Base-by-base conservation (phyloP, 129 eudicot species). In the Scalesia atractyloides region DNA sequence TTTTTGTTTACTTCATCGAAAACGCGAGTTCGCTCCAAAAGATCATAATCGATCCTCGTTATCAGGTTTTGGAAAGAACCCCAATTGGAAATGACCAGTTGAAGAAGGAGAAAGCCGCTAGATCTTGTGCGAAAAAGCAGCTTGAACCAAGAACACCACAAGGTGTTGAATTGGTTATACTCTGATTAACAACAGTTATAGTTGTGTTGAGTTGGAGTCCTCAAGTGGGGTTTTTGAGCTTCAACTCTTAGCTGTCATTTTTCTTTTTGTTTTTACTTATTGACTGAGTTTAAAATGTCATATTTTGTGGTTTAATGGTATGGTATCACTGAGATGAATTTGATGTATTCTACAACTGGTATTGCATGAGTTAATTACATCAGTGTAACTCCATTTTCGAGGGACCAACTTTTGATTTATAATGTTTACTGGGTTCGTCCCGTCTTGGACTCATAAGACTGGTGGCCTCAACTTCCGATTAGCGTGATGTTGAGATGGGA, bases 41-140 rank as follows among this genome's bases (percentile, higher is more conserved):
- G 66, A 69, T 86, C 34, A 46, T 84, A 7, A 77, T 86, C 48
- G 92, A 86, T 69, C 92, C 92, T 33, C 80, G 86, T 61, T 81
- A 83, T 72, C 91, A 83, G 52, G 72, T 86, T 33, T 68, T 80
- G 70, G 83, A 83, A 33, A 74, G 91, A 67, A 64, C 53, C 20
- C 87, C 90, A 6, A 36, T 69, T 10, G 71, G 70, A 53, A 69
- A 53, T 30, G 73, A 47, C 9, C 76, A 73, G 73, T 54, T 80
- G 18, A 86, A 82, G 87, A 80, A 74, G 74, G 87, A 82, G 61
- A 83, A 82, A 67, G 69, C 83, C 66, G 87, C 91, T 20, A 81
- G 91, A 77, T 73, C 51, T 39, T 83, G 73, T 66, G 91, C 91
- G 39, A 76, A 56, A 49, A 68, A 76, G 76, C 91, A 86, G 47